Percentiles rank a stretch among this genome's conserved stretches.
These are phyloP conservation scores for Dalechampia spathulata DNA, from an alignment of 441 rosid species.

Conservation along the genomic window DNA sequence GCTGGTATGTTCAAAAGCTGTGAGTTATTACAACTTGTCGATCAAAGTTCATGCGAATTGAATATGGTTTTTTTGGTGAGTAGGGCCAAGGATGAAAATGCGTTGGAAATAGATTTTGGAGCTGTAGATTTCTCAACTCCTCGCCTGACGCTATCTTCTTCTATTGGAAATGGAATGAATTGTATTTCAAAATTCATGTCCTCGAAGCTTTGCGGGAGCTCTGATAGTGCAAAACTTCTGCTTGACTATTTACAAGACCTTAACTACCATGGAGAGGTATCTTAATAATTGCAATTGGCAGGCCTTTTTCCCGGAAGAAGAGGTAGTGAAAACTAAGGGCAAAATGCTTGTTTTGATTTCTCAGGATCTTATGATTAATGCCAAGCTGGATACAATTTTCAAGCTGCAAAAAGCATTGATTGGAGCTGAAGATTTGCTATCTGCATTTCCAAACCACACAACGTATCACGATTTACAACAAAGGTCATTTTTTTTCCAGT, in stretches of 20 bases:
- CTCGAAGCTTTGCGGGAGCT: slow-evolving; percentile 37
- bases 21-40: too few relatives aligned
- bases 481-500: slow-evolving; percentile 29
- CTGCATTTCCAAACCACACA: slow-evolving; percentile 43
- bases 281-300: not conserved
- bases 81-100: slow-evolving; percentile 79
- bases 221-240: slow-evolving; percentile 28
- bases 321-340: not conserved
- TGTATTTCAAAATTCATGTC: slow-evolving; percentile 61
- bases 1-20: slow-evolving; percentile 53
- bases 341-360: not conserved
- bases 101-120: slow-evolving; percentile 78
- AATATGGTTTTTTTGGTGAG: too few relatives aligned
- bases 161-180: slow-evolving; percentile 67
- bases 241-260: slow-evolving; percentile 55
- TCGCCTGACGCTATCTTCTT: slow-evolving; percentile 56
- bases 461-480: slow-evolving; percentile 51
- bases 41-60: too few relatives aligned
- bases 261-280: slow-evolving; percentile 77
- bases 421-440: slow-evolving; percentile 38
- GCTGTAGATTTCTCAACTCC: slow-evolving; percentile 63
- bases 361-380: slow-evolving; percentile 75
- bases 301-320: too few relatives aligned
- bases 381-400: slow-evolving; percentile 40
- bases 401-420: slow-evolving; percentile 60